A percentile compares a stretch with the other conserved stretches of the same genome.
Conservation (phyloP, 2,329 filamentous ascomycete species). For the Ophiostoma quercus region DNA sequence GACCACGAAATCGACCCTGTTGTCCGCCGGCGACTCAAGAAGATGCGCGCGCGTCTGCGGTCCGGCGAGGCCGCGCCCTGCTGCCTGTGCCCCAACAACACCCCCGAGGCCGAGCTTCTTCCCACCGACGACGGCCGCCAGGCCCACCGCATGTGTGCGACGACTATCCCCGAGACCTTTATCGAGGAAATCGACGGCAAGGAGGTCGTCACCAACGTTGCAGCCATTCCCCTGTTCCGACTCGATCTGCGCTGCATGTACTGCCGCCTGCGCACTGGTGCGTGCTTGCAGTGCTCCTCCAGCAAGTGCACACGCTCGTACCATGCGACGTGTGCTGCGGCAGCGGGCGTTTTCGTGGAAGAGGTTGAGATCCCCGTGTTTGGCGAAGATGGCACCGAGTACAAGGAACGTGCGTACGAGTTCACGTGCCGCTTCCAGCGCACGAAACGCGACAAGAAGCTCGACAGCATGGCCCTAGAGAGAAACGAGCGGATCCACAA, state of each 20-base stretch:
- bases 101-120: slow-evolving; percentile 74
- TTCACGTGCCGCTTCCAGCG: slow-evolving; percentile 94
- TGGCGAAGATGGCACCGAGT: slow-evolving; percentile 84
- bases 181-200: slow-evolving; percentile 66
- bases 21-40: slow-evolving; percentile 59
- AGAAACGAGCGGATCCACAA: slow-evolving; percentile 62
- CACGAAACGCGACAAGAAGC: slow-evolving; percentile 74
- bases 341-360: slow-evolving; percentile 88
- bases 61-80: slow-evolving; percentile 51
- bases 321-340: slow-evolving; percentile 88
- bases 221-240: slow-evolving; percentile 78
- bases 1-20: slow-evolving; percentile 31
- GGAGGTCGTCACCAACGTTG: slow-evolving; percentile 72
- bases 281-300: slow-evolving; percentile 92
- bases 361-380: slow-evolving; percentile 81
- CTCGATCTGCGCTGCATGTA: slow-evolving; percentile 90
- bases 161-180: slow-evolving; percentile 88
- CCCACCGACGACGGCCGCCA: slow-evolving; percentile 81
- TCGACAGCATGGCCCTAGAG: slow-evolving; percentile 64
- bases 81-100: slow-evolving; percentile 85
- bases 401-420: slow-evolving; percentile 85
- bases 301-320: slow-evolving; percentile 92
- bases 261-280: slow-evolving; percentile 90
- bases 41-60: slow-evolving; percentile 63
- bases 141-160: slow-evolving; percentile 81